Percentiles rank a stretch among this genome's conserved stretches.
Conservation (phyloP, 176 grass and related monocot species). For the Carex kokanica region DNA sequence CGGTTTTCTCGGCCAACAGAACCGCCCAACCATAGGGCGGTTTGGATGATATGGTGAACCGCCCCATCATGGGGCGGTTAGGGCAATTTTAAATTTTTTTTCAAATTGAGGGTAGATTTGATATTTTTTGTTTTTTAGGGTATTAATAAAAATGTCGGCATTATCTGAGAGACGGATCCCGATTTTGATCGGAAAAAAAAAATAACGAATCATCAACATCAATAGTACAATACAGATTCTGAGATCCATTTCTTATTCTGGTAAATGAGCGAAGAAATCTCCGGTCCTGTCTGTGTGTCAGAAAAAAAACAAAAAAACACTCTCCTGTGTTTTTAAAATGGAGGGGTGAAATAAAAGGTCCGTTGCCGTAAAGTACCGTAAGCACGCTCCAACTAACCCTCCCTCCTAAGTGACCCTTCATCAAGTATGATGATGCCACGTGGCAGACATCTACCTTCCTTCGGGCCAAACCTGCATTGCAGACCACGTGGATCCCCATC, state of each 20-base stretch:
- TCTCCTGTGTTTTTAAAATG: not conserved
- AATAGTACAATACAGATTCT: too few relatives aligned
- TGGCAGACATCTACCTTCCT: constrained; percentile 9
- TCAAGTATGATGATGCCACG: not conserved
- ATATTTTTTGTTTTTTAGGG: too few relatives aligned
- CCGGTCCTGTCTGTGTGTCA: not conserved
- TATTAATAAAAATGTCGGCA: too few relatives aligned
- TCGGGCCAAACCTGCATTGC: not conserved
- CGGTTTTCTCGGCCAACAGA: too few relatives aligned
- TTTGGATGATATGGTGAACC: too few relatives aligned
- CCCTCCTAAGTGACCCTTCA: not conserved
- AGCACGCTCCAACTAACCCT: constrained; percentile 26
- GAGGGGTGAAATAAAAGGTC: not conserved
- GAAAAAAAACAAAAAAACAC: not conserved
- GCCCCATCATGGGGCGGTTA: too few relatives aligned
- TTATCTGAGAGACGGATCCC: not conserved
- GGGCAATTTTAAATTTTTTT: too few relatives aligned
- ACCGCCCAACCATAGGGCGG: too few relatives aligned
- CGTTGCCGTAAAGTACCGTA: not conserved
- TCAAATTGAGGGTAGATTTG: too few relatives aligned
- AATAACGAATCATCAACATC: too few relatives aligned
- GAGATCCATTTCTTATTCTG: not conserved
- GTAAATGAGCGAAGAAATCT: not conserved
- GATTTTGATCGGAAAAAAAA: too few relatives aligned
- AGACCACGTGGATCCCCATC: constrained; percentile 52